Evolutionary conservation across 176 grass and related monocot genomes (phyloP).

Genomic region (Eragrostis curvula): DNA sequence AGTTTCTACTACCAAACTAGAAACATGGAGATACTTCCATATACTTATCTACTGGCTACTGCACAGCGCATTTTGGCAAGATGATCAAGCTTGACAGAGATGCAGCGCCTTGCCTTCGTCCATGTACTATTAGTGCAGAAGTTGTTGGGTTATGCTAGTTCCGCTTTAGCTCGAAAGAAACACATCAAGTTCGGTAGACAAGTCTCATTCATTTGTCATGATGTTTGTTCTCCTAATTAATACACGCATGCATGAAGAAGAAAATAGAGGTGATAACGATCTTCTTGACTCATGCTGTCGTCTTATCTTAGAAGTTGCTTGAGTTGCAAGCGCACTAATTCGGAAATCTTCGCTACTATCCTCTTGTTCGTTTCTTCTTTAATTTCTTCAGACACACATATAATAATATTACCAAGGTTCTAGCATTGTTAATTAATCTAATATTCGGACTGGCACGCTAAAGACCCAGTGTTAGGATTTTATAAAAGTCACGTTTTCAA

Average conservation of each 20-base stretch:
- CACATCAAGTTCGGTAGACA: conserved; percentile 48
- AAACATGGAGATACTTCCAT: not conserved
- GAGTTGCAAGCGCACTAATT: conserved; percentile 17
- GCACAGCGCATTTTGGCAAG: not conserved
- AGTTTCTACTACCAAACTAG: not conserved
- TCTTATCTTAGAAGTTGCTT: conserved; percentile 55
- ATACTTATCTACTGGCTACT: not conserved
- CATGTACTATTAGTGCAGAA: not conserved
- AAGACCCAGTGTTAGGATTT: not conserved
- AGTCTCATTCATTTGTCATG: conserved; percentile 18
- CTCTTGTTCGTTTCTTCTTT: conserved; percentile 2
- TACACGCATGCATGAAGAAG: not conserved
- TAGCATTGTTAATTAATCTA: not conserved
- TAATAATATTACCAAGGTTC: not conserved
- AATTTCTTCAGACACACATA: not conserved
- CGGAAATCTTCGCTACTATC: not conserved
- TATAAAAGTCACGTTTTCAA: not conserved
- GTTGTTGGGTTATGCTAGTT: conserved; percentile 26
- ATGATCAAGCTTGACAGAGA: not conserved
- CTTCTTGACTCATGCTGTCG: conserved; percentile 48
- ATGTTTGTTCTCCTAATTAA: not conserved
- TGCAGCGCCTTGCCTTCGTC: not conserved
- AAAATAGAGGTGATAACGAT: conserved; percentile 61
- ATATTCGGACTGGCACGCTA: not conserved
- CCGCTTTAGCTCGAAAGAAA: conserved; percentile 15